Conservation (phyloP, 495 filamentous ascomycete species). For the Talaromyces liani region DNA sequence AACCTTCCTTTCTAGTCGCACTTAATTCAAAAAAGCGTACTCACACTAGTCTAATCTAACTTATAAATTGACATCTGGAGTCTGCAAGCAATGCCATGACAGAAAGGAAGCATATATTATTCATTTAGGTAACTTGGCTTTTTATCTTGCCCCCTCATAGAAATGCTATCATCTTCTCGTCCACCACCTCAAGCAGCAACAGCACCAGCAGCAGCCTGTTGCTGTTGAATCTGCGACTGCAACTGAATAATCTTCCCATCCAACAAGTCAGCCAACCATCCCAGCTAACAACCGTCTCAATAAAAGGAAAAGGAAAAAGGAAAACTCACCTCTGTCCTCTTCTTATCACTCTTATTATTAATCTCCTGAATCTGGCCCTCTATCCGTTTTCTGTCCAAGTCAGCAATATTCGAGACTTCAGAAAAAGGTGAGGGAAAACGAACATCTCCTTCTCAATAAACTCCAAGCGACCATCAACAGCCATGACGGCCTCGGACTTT, state of each 20-base stretch:
- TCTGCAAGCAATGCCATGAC: too few species aligned
- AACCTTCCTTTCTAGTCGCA: too few species aligned
- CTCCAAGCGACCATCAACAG: constrained; percentile 81
- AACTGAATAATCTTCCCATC: constrained; percentile 33
- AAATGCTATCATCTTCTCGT: background rate
- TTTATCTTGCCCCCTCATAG: background rate
- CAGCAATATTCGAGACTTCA: background rate
- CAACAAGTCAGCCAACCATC: background rate
- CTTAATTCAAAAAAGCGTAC: too few species aligned
- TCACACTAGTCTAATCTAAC: too few species aligned
- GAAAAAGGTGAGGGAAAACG: constrained; percentile 12
- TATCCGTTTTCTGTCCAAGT: constrained; percentile 60
- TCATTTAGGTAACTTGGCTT: background rate
- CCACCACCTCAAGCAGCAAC: constrained; percentile 13
- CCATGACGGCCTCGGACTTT: constrained; percentile 74
- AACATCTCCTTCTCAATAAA: constrained; percentile 95
- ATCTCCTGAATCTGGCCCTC: constrained; percentile 74
- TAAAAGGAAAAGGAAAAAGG: background rate
- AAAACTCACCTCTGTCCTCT: constrained; percentile 57
- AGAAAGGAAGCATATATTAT: background rate
- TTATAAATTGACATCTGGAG: too few species aligned
- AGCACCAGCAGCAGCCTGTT: constrained; percentile 28
- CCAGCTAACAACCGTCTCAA: background rate
- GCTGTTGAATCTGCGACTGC: constrained; percentile 35
- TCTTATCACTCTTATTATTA: constrained; percentile 74